phyloP scores from a whole-genome alignment of 495 filamentous ascomycete species.

The Aspergillus baeticus region DNA sequence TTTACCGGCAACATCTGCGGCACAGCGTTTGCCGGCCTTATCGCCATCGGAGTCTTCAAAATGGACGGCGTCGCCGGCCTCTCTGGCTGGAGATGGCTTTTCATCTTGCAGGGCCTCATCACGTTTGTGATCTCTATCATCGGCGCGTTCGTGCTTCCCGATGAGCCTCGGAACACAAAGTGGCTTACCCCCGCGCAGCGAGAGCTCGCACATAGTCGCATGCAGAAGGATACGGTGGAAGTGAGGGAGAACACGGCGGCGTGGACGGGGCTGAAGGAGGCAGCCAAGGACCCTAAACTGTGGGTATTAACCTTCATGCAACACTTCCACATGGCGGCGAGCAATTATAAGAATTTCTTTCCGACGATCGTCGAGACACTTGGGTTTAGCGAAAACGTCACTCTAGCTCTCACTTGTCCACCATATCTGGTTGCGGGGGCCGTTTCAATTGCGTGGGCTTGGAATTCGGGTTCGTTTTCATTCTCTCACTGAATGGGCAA shows the following conservation, averaged over 20 bases:
- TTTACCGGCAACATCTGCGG: constrained; percentile 42
- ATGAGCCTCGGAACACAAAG: constrained; percentile 46
- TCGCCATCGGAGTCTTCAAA: constrained; percentile 34
- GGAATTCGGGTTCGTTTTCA: constrained; percentile 28
- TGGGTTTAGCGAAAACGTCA: constrained; percentile 50
- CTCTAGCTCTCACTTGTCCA: constrained; percentile 52
- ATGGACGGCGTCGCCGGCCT: constrained; percentile 46
- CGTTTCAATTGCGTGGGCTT: constrained; percentile 41
- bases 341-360: constrained; percentile 51
- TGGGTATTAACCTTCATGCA: constrained; percentile 34
- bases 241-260: constrained; percentile 23
- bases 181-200: constrained; percentile 18
- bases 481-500: too few species aligned
- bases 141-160: constrained; percentile 72
- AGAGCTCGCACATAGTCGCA: constrained; percentile 17
- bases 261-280: constrained; percentile 17
- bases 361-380: constrained; percentile 54
- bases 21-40: constrained; percentile 48
- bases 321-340: constrained; percentile 30
- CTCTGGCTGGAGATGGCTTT: constrained; percentile 76
- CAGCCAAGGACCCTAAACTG: constrained; percentile 32
- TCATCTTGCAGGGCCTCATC: constrained; percentile 60
- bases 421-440: constrained; percentile 49
- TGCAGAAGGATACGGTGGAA: constrained; percentile 29
- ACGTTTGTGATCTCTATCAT: constrained; percentile 62